Evolutionary conservation across 2,329 filamentous ascomycete species (phyloP), one percentile per base, ranked within the genome.

Genomic region (Gaeumannomyces tritici): DNA sequence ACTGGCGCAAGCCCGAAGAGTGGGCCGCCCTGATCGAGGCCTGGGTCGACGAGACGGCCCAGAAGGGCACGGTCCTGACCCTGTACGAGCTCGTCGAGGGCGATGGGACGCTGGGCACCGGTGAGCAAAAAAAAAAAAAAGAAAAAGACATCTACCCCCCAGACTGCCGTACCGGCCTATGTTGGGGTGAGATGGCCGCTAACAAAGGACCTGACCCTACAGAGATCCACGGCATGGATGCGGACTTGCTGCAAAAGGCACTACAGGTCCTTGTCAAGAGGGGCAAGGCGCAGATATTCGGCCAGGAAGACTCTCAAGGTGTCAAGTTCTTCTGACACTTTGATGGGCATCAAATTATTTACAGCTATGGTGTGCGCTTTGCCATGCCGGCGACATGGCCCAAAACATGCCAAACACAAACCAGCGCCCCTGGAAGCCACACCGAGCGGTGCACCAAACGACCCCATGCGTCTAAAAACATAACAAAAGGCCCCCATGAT

Each of bases 201-300:
- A 51, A 56, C 24, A 27, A n/a, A 18, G 24, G 24, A 68, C 13
- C 13, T 15, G 4, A 15, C 89, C 21, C 42, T 8, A 2, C 4
- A 51, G 91, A 96, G 68, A 91, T 96, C 70, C 86, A 91, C 74
- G 90, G 90, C n/a, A 89, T 99, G 79, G 93, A 98, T 72, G 80
- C 82, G 57, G 90, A 92, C 28, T 74, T 96, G 65, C 80, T 99
- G 70, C 83, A 89, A 67, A 92, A 89, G 73, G 89, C 90, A 51
- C 80, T 99, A 59, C 83, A 85, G 64, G 80, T 95, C 60, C 81
- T 97, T 59, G 93, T 96, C 47, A 96, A 96, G 80, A 84, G 89
- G 65, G 92, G 92, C 68, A 96, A 90, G 76, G 93, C 93, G 18
- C 93, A 98, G 75, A 86, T 98, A 29, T 98, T 99, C 77, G 93